Percentiles rank a stretch among this genome's conserved stretches.
phyloP scores from a whole-genome alignment of 352 stramenopile species.

The Globisporangium cylindrosporum region DNA sequence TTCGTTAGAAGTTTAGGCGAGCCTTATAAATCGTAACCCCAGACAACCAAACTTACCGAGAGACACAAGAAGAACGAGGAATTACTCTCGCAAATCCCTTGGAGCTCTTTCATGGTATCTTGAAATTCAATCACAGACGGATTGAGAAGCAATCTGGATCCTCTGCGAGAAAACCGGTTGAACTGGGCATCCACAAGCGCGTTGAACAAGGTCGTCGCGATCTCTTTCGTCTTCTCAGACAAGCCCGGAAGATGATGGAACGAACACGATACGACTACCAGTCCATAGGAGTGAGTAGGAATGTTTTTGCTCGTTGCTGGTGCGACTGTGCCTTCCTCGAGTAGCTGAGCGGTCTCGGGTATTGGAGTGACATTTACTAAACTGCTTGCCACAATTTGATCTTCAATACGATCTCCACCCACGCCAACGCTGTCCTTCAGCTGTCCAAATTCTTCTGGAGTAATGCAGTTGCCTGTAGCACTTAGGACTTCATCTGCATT shows the following conservation, averaged over 20 bases:
- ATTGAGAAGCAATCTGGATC: constrained; percentile 66
- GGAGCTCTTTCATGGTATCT: constrained; percentile 66
- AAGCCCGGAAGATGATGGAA: constrained; percentile 58
- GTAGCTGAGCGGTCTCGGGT: background rate
- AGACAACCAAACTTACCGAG: constrained; percentile 29
- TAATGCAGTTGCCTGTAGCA: background rate
- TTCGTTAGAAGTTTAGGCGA: background rate
- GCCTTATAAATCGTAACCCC: background rate
- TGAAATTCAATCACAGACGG: constrained; percentile 84
- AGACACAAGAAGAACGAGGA: constrained; percentile 67
- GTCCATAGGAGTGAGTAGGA: constrained; percentile 28
- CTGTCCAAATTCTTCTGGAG: background rate
- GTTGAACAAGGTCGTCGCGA: constrained; percentile 50
- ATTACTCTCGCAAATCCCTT: constrained; percentile 31
- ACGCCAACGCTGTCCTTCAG: background rate
- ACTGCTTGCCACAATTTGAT: background rate
- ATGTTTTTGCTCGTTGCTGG: background rate
- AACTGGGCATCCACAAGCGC: constrained; percentile 52
- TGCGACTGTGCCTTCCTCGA: background rate
- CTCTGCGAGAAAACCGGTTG: constrained; percentile 42
- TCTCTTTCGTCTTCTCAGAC: constrained; percentile 53
- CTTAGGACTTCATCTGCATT: background rate
- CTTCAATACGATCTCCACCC: background rate
- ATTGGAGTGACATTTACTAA: background rate
- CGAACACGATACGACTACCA: constrained; percentile 50